A percentile compares a stretch with the other conserved stretches of the same genome.
These are phyloP conservation scores for Hericium alpestre DNA, from an alignment of 768 basidiomycete species.

Conservation along the genomic window DNA sequence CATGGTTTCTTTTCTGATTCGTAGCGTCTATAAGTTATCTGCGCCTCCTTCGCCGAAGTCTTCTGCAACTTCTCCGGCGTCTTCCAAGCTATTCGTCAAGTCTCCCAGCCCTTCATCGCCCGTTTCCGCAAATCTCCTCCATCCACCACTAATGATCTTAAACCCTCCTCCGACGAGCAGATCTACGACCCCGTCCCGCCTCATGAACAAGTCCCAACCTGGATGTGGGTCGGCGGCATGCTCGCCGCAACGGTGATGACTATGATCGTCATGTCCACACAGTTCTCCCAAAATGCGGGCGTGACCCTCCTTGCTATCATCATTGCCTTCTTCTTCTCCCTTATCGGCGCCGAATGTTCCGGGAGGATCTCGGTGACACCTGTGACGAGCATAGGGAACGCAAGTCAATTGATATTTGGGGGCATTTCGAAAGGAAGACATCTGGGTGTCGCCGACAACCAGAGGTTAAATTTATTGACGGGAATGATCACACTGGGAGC, in stretches of 20 bases:
- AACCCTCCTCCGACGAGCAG: too few species aligned
- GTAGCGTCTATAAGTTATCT: conserved; percentile 29
- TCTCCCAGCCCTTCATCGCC: too few species aligned
- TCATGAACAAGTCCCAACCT: conserved; percentile 42
- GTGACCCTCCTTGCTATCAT: conserved; percentile 46
- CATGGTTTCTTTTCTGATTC: too few species aligned
- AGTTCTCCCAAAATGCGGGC: conserved; percentile 48
- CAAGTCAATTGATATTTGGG: conserved; percentile 57
- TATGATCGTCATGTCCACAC: conserved; percentile 41
- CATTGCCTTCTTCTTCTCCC: conserved; percentile 55
- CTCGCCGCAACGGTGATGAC: conserved; percentile 36
- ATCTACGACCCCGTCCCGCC: conserved; percentile 40
- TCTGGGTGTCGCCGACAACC: conserved; percentile 25
- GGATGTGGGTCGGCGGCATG: conserved; percentile 48
- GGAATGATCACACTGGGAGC: conserved; percentile 46
- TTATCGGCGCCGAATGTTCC: conserved; percentile 52
- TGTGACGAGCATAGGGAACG: conserved; percentile 49
- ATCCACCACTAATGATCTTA: too few species aligned
- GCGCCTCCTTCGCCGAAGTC: conserved; percentile 49
- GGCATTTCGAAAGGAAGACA: conserved; percentile 42
- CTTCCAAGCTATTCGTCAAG: too few species aligned
- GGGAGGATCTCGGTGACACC: conserved; percentile 56
- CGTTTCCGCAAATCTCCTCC: too few species aligned
- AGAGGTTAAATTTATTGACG: conserved; percentile 38
- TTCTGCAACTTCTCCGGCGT: conserved; percentile 15